Evolutionary conservation across 2,329 filamentous ascomycete genomes (phyloP).

Genomic region (Fusarium mangiferae): DNA sequence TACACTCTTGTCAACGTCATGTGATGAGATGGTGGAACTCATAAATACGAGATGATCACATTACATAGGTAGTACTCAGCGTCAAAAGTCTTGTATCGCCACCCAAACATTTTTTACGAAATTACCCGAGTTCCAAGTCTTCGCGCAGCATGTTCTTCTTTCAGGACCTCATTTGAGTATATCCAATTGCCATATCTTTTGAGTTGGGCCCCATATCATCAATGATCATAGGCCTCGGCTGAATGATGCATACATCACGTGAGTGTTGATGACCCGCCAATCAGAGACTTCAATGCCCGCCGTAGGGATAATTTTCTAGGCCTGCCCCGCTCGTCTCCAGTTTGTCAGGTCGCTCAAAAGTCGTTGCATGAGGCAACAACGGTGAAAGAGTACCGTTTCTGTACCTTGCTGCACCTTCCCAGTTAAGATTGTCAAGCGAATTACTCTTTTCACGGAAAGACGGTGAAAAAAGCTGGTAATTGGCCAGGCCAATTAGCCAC

Average conservation of each 20-base stretch:
- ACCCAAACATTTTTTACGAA: neutral
- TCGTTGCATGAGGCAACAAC: conserved; percentile 7
- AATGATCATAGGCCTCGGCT: neutral
- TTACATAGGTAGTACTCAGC: neutral
- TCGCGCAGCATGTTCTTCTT: neutral
- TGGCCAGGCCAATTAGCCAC: conserved; percentile 26
- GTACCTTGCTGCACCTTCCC: conserved; percentile 10
- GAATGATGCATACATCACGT: conserved; percentile 1
- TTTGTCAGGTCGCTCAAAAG: conserved; percentile 28
- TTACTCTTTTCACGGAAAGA: neutral
- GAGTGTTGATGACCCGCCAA: neutral
- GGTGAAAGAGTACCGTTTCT: conserved; percentile 24
- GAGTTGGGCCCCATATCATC: neutral
- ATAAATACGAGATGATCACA: neutral
- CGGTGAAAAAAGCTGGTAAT: conserved; percentile 5
- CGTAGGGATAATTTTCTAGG: conserved; percentile 8
- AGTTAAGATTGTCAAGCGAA: neutral
- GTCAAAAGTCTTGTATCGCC: neutral
- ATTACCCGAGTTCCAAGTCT: neutral
- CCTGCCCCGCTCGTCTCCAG: conserved; percentile 18
- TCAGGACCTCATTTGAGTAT: neutral
- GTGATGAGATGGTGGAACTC: neutral
- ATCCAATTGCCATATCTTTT: neutral
- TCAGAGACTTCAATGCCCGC: neutral
- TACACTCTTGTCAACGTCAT: neutral